Evolutionary conservation across 2,329 filamentous ascomycete species (phyloP).

Genomic region (Rhynchosporium agropyri): DNA sequence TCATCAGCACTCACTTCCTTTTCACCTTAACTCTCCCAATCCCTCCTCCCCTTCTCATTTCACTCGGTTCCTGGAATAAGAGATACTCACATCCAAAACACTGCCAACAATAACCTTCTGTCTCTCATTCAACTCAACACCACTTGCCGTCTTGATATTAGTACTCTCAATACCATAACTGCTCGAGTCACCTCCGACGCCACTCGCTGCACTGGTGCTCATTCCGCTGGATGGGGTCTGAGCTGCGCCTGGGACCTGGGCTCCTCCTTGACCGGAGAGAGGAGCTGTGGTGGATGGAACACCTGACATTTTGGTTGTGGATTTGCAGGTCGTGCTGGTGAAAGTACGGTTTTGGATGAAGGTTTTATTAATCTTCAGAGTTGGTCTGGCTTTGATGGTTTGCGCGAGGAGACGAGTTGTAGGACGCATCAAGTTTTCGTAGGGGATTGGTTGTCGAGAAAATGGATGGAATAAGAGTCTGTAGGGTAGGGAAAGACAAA

Average conservation of each 20-base stretch:
- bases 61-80: not conserved
- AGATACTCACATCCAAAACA: slow-evolving; percentile 53
- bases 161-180: slow-evolving; percentile 53
- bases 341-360: not conserved
- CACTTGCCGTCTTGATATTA: slow-evolving; percentile 54
- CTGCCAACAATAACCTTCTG: slow-evolving; percentile 60
- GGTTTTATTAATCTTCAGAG: not conserved
- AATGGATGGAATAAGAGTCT: too few relatives aligned
- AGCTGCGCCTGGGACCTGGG: not conserved
- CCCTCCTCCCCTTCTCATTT: not conserved
- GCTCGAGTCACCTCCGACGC: not conserved
- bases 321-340: not conserved
- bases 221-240: slow-evolving; percentile 21
- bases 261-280: not conserved
- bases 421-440: not conserved
- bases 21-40: too few relatives aligned
- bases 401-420: not conserved
- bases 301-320: not conserved
- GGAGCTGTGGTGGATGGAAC: not conserved
- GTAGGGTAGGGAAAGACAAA: not conserved
- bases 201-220: slow-evolving; percentile 13
- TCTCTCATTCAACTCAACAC: slow-evolving; percentile 51
- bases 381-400: not conserved
- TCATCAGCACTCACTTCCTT: not conserved
- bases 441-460: too few relatives aligned